Conservation (phyloP, 345 rosid species). For the Pistacia atlantica region DNA sequence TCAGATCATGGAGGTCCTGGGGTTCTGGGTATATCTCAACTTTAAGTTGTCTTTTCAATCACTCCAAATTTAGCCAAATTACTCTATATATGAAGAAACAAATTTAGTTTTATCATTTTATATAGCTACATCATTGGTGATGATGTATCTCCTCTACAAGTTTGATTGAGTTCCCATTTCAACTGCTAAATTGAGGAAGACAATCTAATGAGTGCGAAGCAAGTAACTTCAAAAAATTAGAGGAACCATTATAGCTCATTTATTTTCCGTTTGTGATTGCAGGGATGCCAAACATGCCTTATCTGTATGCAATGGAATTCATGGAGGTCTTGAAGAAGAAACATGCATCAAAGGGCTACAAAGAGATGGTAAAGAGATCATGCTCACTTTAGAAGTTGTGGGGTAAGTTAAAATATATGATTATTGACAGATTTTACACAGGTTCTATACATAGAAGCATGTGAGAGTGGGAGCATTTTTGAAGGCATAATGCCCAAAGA, state of each 20-base stretch:
- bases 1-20: conserved; percentile 98
- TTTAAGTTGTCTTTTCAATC: background rate
- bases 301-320: conserved; percentile 75
- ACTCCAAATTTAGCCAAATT: background rate
- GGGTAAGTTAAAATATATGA: background rate
- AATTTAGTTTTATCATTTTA: too few species aligned
- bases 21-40: conserved; percentile 69
- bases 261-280: conserved; percentile 5
- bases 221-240: background rate
- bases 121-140: background rate
- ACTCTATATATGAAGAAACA: too few species aligned
- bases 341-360: conserved; percentile 68
- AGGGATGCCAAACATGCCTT: conserved; percentile 93
- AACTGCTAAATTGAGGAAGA: background rate
- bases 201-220: too few species aligned
- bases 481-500: conserved; percentile 89
- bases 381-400: background rate
- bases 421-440: conserved; percentile 24
- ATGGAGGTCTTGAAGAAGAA: conserved; percentile 86
- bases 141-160: background rate
- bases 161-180: background rate
- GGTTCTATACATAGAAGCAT: conserved; percentile 88
- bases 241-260: background rate
- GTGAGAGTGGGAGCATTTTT: conserved; percentile 93
- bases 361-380: conserved; percentile 61